phyloP scores from a whole-genome alignment of 495 filamentous ascomycete species.

The Hypoxylon fuscum region DNA sequence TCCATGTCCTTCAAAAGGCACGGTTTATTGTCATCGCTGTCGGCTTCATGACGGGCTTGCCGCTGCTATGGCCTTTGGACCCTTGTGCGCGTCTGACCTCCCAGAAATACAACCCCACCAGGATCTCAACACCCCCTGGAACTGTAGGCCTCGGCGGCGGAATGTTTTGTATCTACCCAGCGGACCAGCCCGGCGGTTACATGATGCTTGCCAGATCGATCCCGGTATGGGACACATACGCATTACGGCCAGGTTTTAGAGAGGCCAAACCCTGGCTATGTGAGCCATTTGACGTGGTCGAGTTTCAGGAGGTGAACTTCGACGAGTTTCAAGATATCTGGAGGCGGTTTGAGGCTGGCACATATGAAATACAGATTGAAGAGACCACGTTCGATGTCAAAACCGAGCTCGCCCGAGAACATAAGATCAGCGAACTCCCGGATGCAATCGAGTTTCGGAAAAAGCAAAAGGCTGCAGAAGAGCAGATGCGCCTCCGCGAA shows the following conservation, averaged over 20 bases:
- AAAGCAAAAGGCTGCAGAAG: constrained; percentile 21
- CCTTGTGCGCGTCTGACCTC: constrained; percentile 62
- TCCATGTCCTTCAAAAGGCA: constrained; percentile 58
- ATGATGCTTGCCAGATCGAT: constrained; percentile 65
- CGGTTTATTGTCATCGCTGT: constrained; percentile 63
- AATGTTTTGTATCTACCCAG: constrained; percentile 64
- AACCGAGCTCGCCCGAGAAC: constrained; percentile 19
- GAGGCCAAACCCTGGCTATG: constrained; percentile 62
- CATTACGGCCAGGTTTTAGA: constrained; percentile 57
- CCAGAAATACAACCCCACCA: constrained; percentile 68
- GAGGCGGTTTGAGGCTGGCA: constrained; percentile 54
- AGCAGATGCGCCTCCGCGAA: constrained; percentile 54
- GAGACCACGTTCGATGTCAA: constrained; percentile 18
- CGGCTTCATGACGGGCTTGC: constrained; percentile 66
- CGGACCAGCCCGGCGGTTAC: constrained; percentile 68
- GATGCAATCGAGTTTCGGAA: constrained; percentile 15
- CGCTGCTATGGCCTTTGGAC: constrained; percentile 64
- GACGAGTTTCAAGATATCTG: constrained; percentile 56
- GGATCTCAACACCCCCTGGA: constrained; percentile 66
- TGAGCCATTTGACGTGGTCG: constrained; percentile 65
- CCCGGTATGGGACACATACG: constrained; percentile 63
- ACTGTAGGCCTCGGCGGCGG: constrained; percentile 64
- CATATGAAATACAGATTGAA: constrained; percentile 24
- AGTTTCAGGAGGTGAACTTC: constrained; percentile 62
- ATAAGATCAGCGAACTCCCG: neutral